These are phyloP conservation scores for Magnaporthiopsis incrustans DNA, from an alignment of 2,329 filamentous ascomycete genomes.

Conservation along the genomic window DNA sequence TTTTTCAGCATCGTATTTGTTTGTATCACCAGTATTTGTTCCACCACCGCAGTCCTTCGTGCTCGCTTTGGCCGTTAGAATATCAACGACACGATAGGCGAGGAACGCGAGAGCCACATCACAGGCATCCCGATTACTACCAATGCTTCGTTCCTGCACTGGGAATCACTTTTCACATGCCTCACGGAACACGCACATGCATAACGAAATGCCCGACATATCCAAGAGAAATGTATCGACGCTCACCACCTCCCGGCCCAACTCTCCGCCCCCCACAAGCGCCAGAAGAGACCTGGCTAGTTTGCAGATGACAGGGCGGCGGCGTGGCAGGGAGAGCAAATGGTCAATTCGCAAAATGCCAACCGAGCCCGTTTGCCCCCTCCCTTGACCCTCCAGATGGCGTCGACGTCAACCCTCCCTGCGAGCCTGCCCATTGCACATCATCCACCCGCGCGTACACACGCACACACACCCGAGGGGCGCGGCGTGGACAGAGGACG, in stretches of 20 bases:
- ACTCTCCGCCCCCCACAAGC: constrained; percentile 10
- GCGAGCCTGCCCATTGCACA: constrained; percentile 3
- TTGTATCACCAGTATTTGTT: too few relatives aligned
- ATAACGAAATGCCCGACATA: neutral
- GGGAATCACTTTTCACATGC: neutral
- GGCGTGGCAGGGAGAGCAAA: constrained; percentile 31
- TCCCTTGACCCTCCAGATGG: constrained; percentile 21
- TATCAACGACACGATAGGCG: too few relatives aligned
- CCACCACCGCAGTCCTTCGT: too few relatives aligned
- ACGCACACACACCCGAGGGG: neutral
- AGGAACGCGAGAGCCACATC: too few relatives aligned
- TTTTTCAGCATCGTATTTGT: too few relatives aligned
- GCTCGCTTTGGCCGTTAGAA: too few relatives aligned
- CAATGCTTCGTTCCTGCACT: neutral
- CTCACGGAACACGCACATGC: neutral
- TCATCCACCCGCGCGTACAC: neutral
- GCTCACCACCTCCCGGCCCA: constrained; percentile 15
- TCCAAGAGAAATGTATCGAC: constrained; percentile 17
- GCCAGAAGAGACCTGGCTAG: constrained; percentile 9
- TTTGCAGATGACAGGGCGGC: constrained; percentile 29
- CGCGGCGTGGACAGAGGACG: neutral
- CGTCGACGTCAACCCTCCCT: constrained; percentile 16
- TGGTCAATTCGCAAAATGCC: constrained; percentile 29
- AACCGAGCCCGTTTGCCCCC: constrained; percentile 24
- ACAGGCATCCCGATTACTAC: too few relatives aligned